Evolutionary conservation across 306 rosid species (phyloP), one percentile per base, ranked within the genome.

Genomic region (Vicia sativa): DNA sequence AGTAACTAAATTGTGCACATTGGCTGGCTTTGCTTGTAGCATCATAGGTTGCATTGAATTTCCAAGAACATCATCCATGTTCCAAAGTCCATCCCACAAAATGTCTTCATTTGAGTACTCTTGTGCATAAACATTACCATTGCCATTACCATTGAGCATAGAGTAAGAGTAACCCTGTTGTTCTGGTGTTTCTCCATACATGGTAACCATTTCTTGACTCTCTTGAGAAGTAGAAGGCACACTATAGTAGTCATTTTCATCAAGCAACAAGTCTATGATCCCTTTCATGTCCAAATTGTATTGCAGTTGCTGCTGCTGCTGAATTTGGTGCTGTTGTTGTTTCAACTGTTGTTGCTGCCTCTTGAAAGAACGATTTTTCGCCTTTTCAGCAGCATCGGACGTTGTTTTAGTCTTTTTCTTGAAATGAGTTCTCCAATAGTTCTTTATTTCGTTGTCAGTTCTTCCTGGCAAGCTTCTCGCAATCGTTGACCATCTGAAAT

Each of bases 381-480:
- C 83, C 76, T 80, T 90, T 62, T 85, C 82, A 1, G 80, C 67
- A 23, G 73, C 70, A 49, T 83, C 86, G 3, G 83, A 65, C 11
- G 89, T 72, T 6, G 11, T 71, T 62, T 80, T 88, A 1, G 72
- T 64, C 75, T 83, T 88, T 58, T 88, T 93, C 95, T 90, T 93
- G 87, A 90, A 90, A 81, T 90, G 97, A 35, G 97, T 93, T 65
- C 97, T 83, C 97, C 99, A 93, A 49, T 93, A 88, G 34, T 93
- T 93, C 82, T 93, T 93, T 45, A 93, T 93, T 77, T 93, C 97
- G 45, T 93, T 93, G 72, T 93, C 99, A 0, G 99, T 93, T 77
- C 99, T 86, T 71, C 99, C 99, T 1, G 99, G 99, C 64, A 93
- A 81, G 75, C 95, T 88, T 71, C 97, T 71, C 5, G 99, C 99